These are phyloP conservation scores for Skeletonema menzelii DNA, from an alignment of 108 stramenopile species.

Conservation along the genomic window DNA sequence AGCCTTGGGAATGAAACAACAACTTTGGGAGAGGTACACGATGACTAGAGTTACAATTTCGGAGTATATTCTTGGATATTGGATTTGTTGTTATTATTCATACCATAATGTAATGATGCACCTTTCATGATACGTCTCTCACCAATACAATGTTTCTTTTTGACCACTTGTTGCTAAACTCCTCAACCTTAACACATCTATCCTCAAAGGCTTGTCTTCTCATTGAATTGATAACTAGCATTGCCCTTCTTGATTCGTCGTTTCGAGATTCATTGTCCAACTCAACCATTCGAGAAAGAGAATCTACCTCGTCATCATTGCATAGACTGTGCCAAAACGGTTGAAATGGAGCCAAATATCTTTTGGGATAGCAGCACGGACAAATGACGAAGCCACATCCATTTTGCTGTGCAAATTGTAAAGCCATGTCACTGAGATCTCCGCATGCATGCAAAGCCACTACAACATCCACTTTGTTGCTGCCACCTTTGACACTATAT, in stretches of 20 bases:
- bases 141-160: slow-evolving; percentile 35
- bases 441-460: slow-evolving; percentile 71
- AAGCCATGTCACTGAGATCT: slow-evolving; percentile 61
- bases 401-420: slow-evolving; percentile 48
- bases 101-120: background rate
- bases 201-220: slow-evolving; percentile 18
- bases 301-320: slow-evolving; percentile 18
- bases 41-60: background rate
- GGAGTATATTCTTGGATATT: background rate
- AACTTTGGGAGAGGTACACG: too few species aligned
- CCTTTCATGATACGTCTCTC: background rate
- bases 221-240: slow-evolving; percentile 40
- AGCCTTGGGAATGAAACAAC: background rate
- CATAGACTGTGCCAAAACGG: slow-evolving; percentile 31
- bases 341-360: slow-evolving; percentile 27
- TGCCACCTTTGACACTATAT: slow-evolving; percentile 43
- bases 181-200: slow-evolving; percentile 18
- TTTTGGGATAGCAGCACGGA: slow-evolving; percentile 58
- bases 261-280: slow-evolving; percentile 21
- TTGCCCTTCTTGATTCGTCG: slow-evolving; percentile 23
- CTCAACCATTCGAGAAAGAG: slow-evolving; percentile 27
- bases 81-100: background rate
- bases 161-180: slow-evolving; percentile 19
- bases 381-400: slow-evolving; percentile 57
- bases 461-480: slow-evolving; percentile 49